Evolutionary conservation across 1,139 yeast genomes (phyloP).

Genomic region (Cylindricascospora bacillispora): DNA sequence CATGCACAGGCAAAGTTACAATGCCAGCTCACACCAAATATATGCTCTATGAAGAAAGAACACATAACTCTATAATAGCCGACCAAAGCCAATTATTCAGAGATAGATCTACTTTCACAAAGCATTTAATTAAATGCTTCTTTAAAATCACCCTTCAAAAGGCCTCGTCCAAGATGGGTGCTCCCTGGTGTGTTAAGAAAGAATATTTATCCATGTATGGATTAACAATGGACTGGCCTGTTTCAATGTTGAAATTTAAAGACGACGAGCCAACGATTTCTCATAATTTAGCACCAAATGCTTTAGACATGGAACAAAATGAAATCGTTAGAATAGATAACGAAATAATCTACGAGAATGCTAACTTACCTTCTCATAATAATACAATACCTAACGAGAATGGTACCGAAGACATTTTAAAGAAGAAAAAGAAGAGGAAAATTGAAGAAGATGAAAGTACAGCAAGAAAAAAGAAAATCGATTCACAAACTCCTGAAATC

Average conservation of each 20-base stretch:
- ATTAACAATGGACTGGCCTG: constrained; percentile 26
- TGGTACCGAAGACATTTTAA: constrained; percentile 7
- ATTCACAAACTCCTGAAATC: constrained; percentile 2
- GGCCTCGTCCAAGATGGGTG: constrained; percentile 67
- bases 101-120: constrained; percentile 80
- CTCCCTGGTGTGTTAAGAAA: constrained; percentile 93
- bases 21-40: constrained; percentile 60
- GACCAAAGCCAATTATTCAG: constrained; percentile 64
- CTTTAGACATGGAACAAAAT: constrained; percentile 5
- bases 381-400: constrained; percentile 4
- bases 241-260: constrained; percentile 20
- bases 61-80: constrained; percentile 52
- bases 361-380: constrained; percentile 4
- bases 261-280: constrained; percentile 22
- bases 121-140: constrained; percentile 80
- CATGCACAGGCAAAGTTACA: constrained; percentile 29
- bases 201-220: constrained; percentile 38
- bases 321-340: constrained; percentile 4
- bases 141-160: constrained; percentile 74
- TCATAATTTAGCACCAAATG: constrained; percentile 1
- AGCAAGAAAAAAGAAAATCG: constrained; percentile 1
- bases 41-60: constrained; percentile 42
- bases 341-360: constrained; percentile 4
- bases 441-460: constrained; percentile 6
- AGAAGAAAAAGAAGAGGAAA: constrained; percentile 7